These are phyloP conservation scores for Candida sp. DNA, from an alignment of 1,139 yeast genomes.

Conservation along the genomic window DNA sequence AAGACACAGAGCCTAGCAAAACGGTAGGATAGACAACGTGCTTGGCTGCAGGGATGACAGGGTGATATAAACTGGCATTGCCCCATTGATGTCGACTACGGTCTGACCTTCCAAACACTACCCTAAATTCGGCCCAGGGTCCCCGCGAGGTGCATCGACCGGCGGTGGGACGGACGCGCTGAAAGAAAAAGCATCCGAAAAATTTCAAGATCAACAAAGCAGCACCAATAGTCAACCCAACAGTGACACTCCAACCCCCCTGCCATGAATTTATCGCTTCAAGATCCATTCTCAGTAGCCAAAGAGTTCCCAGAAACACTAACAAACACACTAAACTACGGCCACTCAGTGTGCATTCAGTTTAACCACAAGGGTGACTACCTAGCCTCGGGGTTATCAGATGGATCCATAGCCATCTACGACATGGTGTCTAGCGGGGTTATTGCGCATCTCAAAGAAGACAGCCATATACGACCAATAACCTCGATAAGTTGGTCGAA, in stretches of 20 bases:
- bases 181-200: neutral
- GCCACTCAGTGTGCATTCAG: constrained; percentile 76
- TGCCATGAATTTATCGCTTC: constrained; percentile 77
- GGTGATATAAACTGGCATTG: no score
- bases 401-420: constrained; percentile 79
- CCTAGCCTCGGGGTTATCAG: constrained; percentile 82
- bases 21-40: no score
- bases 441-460: constrained; percentile 55
- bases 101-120: no score
- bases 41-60: no score
- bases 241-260: neutral
- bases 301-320: constrained; percentile 92
- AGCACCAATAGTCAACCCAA: neutral
- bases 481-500: constrained; percentile 81
- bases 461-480: constrained; percentile 72
- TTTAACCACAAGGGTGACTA: constrained; percentile 86
- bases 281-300: constrained; percentile 92
- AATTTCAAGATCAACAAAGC: neutral
- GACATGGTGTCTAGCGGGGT: constrained; percentile 67
- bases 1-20: no score
- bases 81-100: no score
- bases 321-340: constrained; percentile 64
- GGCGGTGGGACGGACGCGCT: neutral
- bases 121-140: no score
- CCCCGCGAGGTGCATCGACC: no score